These are phyloP conservation scores for Candida peoriensis DNA, from an alignment of 805 yeast species.

Conservation along the genomic window DNA sequence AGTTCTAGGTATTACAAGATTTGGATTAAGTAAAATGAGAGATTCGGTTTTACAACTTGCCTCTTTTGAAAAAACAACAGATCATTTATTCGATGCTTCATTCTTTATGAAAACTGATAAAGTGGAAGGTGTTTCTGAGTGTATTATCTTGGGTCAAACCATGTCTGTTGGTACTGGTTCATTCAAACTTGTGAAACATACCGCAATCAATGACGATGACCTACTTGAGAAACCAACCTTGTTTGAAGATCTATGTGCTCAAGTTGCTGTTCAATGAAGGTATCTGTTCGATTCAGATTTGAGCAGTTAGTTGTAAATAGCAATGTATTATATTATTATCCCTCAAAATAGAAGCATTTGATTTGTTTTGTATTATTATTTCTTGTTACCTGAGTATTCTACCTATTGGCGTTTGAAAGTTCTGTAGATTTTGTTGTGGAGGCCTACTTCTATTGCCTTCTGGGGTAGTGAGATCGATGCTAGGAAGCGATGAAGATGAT, in stretches of 20 bases:
- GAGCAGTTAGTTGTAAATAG: no score
- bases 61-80: constrained; percentile 96
- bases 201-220: constrained; percentile 38
- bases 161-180: constrained; percentile 98
- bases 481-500: constrained; percentile 4
- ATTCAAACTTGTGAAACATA: constrained; percentile 71
- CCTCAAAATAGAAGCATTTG: no score
- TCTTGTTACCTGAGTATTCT: constrained; percentile 22
- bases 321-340: constrained; percentile 5
- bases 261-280: constrained; percentile 1
- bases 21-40: constrained; percentile 97
- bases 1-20: constrained; percentile 95
- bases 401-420: constrained; percentile 22
- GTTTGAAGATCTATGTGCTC: constrained; percentile 37
- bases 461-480: constrained; percentile 19
- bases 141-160: constrained; percentile 96
- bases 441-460: constrained; percentile 20
- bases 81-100: constrained; percentile 96
- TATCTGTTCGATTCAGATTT: no score
- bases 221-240: constrained; percentile 40
- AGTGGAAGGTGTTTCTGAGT: constrained; percentile 96
- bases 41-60: constrained; percentile 96
- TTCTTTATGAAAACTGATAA: constrained; percentile 95
- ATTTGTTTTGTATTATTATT: no score
- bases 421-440: constrained; percentile 10